These are phyloP conservation scores for Backusella morwellensis DNA, from an alignment of 192 early-diverging fungal genomes.

Conservation along the genomic window DNA sequence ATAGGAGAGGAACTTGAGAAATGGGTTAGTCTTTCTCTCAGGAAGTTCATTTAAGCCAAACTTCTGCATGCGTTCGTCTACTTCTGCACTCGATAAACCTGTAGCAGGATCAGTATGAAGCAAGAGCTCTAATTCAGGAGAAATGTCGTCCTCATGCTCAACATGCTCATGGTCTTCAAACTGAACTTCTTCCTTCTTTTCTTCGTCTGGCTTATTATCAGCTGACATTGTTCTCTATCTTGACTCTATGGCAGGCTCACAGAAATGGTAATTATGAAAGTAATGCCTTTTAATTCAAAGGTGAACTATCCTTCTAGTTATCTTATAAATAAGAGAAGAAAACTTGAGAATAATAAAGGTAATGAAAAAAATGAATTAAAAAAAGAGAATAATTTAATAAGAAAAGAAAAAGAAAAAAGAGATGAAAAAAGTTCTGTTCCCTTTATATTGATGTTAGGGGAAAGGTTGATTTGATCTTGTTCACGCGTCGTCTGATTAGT, in stretches of 20 bases:
- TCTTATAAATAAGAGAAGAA: background rate
- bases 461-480: background rate
- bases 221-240: background rate
- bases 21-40: constrained; percentile 79
- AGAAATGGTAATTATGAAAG: background rate
- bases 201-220: constrained; percentile 16
- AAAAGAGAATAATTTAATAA: background rate
- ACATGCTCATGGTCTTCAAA: constrained; percentile 71
- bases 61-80: constrained; percentile 57
- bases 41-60: constrained; percentile 83
- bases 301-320: background rate
- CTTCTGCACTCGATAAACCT: constrained; percentile 72
- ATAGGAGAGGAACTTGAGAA: constrained; percentile 81
- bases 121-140: constrained; percentile 74
- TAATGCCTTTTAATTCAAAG: constrained; percentile 4
- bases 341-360: background rate
- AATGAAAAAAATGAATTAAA: background rate
- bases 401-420: constrained; percentile 6
- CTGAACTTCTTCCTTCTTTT: constrained; percentile 52
- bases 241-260: background rate
- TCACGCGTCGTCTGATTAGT: constrained; percentile 7
- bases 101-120: constrained; percentile 79
- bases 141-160: constrained; percentile 70
- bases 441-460: background rate
- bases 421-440: background rate